Evolutionary conservation across 345 rosid species (phyloP).

Genomic region (Lepidium sativum): DNA sequence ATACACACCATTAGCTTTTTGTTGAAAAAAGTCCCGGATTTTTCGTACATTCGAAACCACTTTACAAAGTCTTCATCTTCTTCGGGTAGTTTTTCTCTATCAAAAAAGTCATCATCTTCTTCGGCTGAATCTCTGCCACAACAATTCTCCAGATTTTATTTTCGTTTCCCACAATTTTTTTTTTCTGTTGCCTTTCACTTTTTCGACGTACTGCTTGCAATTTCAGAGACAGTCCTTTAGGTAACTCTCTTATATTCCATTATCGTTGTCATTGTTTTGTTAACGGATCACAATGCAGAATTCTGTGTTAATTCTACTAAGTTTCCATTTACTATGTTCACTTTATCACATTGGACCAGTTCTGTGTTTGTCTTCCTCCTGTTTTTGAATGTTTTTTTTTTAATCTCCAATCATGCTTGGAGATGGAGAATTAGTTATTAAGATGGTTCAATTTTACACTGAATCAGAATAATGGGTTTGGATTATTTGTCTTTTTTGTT

Average conservation of each 20-base stretch:
- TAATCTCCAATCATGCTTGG: neutral
- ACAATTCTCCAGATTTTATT: neutral
- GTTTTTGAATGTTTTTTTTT: neutral
- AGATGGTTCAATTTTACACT: neutral
- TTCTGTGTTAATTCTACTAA: neutral
- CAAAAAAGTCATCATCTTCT: neutral
- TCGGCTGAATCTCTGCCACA: constrained; percentile 2
- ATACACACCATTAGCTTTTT: neutral
- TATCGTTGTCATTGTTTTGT: neutral
- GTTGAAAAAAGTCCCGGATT: neutral
- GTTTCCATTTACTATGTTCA: neutral
- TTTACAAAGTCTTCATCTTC: neutral
- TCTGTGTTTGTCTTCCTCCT: neutral
- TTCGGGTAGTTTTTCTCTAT: too few relatives aligned
- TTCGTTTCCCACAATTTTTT: neutral
- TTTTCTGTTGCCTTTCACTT: neutral
- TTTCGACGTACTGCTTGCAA: neutral
- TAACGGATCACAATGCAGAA: neutral
- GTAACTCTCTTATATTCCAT: neutral
- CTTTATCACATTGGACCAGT: neutral
- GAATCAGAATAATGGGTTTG: neutral
- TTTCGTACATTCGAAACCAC: neutral
- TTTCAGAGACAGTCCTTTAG: neutral
- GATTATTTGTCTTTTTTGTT: neutral
- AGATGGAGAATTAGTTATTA: neutral